Evolutionary conservation across 1,284 basidiomycete species (phyloP).

Genomic region (Papiliotrema fonsecae): DNA sequence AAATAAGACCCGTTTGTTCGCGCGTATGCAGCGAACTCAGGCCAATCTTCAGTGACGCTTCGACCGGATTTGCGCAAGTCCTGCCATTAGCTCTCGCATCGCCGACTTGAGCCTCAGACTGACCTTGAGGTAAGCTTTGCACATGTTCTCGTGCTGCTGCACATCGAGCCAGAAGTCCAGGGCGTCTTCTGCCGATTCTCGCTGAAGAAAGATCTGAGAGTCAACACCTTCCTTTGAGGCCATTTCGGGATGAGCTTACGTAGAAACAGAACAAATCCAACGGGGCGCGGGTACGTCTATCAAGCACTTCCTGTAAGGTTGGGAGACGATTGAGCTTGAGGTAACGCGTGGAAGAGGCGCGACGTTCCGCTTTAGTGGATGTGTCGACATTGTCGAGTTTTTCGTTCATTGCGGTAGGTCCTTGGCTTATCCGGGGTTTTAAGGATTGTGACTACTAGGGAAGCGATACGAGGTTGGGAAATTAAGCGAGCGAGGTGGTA

Average conservation of each 20-base stretch:
- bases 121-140: constrained; percentile 90
- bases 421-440: background rate
- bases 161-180: constrained; percentile 99
- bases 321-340: constrained; percentile 47
- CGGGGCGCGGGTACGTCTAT: constrained; percentile 80
- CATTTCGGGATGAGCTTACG: constrained; percentile 54
- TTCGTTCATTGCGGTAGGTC: constrained; percentile 7
- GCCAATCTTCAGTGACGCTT: constrained; percentile 92
- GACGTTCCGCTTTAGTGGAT: constrained; percentile 27
- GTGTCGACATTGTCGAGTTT: background rate
- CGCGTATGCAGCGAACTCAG: constrained; percentile 90
- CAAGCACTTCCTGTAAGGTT: constrained; percentile 74
- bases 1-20: constrained; percentile 55
- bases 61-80: constrained; percentile 91
- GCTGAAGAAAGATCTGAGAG: constrained; percentile 66
- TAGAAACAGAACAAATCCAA: constrained; percentile 99
- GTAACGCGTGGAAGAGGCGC: constrained; percentile 33
- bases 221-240: background rate
- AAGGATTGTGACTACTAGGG: constrained; percentile 1
- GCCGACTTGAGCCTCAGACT: constrained; percentile 10
- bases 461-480: too few relatives aligned
- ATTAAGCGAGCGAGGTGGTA: too few relatives aligned
- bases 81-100: constrained; percentile 21
- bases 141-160: constrained; percentile 97
- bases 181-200: constrained; percentile 90